Percentiles rank a stretch among this genome's conserved stretches.
These are phyloP conservation scores for Coriolopsis trogii DNA, from an alignment of 1,284 basidiomycete genomes.

Conservation along the genomic window DNA sequence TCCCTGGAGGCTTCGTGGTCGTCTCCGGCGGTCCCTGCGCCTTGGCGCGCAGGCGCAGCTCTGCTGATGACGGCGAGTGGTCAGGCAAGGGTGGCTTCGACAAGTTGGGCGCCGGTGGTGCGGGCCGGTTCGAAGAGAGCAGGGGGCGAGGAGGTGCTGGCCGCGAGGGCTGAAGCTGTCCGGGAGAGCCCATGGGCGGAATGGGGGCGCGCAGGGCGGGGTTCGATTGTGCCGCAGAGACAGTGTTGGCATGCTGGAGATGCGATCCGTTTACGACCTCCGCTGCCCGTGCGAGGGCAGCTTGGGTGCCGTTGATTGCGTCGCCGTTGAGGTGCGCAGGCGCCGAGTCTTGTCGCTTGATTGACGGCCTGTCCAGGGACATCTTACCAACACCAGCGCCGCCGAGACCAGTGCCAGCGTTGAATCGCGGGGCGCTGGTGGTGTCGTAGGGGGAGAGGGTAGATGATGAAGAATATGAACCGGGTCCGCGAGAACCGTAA, in stretches of 20 bases:
- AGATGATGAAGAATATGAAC: slow-evolving; percentile 18
- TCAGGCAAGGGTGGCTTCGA: slow-evolving; percentile 47
- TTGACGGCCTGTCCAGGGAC: slow-evolving; percentile 44
- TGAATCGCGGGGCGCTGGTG: slow-evolving; percentile 69
- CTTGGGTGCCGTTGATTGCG: slow-evolving; percentile 45
- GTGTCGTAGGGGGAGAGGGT: slow-evolving; percentile 40
- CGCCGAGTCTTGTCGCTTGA: slow-evolving; percentile 62
- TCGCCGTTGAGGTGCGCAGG: slow-evolving; percentile 52
- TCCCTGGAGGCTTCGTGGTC: slow-evolving; percentile 38
- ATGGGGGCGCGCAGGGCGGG: slow-evolving; percentile 34
- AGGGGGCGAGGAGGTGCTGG: slow-evolving; percentile 60
- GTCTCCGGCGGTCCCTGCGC: slow-evolving; percentile 51
- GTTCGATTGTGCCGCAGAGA: slow-evolving; percentile 35
- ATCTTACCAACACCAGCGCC: slow-evolving; percentile 55
- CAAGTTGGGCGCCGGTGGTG: slow-evolving; percentile 45
- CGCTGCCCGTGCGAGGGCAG: slow-evolving; percentile 54
- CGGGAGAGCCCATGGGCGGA: slow-evolving; percentile 30
- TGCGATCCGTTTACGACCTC: slow-evolving; percentile 68
- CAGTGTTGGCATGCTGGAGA: slow-evolving; percentile 44
- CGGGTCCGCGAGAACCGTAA: slow-evolving; percentile 18
- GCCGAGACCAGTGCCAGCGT: slow-evolving; percentile 84
- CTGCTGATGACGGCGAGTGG: slow-evolving; percentile 61
- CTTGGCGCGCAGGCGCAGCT: slow-evolving; percentile 63
- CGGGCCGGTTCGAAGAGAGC: slow-evolving; percentile 50
- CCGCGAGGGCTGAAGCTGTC: slow-evolving; percentile 46